These are phyloP conservation scores for Hanseniaspora uvarum DNA, from an alignment of 1,139 yeast genomes.

Conservation along the genomic window DNA sequence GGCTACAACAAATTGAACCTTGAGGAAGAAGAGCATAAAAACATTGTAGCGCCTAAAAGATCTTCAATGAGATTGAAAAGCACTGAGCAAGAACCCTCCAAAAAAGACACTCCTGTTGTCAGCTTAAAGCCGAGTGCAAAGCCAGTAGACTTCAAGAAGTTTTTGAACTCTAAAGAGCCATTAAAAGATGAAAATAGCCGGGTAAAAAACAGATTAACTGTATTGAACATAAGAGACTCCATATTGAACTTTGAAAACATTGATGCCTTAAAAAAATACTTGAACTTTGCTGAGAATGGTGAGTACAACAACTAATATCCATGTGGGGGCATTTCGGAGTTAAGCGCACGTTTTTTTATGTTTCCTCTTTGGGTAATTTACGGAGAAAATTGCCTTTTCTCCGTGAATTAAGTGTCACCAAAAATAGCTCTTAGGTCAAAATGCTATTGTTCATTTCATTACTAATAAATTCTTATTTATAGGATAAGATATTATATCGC, in stretches of 20 bases:
- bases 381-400: not conserved
- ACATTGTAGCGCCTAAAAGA: slow-evolving; percentile 4
- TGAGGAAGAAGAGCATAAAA: not conserved
- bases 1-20: slow-evolving; percentile 2
- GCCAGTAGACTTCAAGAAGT: slow-evolving; percentile 12
- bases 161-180: not conserved
- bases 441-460: not conserved
- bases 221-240: slow-evolving; percentile 15
- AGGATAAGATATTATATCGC: not conserved
- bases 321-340: not conserved
- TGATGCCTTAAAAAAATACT: slow-evolving; percentile 13
- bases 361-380: not conserved
- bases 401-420: not conserved
- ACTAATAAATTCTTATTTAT: not conserved
- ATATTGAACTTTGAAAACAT: slow-evolving; percentile 17
- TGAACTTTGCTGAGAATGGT: slow-evolving; percentile 16
- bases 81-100: not conserved
- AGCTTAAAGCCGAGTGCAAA: slow-evolving; percentile 15
- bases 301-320: not conserved
- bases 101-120: not conserved
- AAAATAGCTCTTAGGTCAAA: not conserved
- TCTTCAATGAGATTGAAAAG: slow-evolving; percentile 10
- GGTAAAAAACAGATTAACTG: slow-evolving; percentile 11
- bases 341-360: no score
- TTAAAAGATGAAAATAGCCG: not conserved